A percentile compares a stretch with the other conserved stretches of the same genome.
Evolutionary conservation across 2,329 filamentous ascomycete genomes (phyloP).

Genomic region (Aspergillus sp.): DNA sequence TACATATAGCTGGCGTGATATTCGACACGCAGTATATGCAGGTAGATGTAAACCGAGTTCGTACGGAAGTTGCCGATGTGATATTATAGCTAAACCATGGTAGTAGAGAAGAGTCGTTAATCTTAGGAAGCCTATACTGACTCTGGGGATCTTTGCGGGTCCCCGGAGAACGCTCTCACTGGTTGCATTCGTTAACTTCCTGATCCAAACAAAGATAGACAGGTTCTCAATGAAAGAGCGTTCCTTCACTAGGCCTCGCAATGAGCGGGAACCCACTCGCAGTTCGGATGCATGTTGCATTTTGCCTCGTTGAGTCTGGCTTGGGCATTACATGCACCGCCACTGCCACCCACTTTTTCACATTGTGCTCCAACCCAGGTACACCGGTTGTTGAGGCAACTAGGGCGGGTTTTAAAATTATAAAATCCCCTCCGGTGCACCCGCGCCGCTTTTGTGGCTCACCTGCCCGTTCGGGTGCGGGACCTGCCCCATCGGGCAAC

Average conservation of each 20-base stretch:
- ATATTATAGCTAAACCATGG: constrained; percentile 11
- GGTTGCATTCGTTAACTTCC: too few relatives aligned
- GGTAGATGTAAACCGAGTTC: constrained; percentile 7
- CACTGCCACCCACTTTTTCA: too few relatives aligned
- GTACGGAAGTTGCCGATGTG: constrained; percentile 8
- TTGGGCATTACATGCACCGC: too few relatives aligned
- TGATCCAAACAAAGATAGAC: constrained; percentile 2
- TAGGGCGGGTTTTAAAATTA: not conserved
- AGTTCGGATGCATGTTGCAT: too few relatives aligned
- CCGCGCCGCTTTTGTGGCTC: not conserved
- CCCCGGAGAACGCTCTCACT: constrained; percentile 1
- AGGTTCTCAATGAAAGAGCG: too few relatives aligned
- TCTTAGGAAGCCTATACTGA: constrained; percentile 10
- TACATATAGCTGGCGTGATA: constrained; percentile 7
- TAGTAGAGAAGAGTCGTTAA: constrained; percentile 7
- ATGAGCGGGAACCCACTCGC: too few relatives aligned
- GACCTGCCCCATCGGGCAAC: not conserved
- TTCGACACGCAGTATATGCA: constrained; percentile 4
- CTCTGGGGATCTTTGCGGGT: constrained; percentile 5
- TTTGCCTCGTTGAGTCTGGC: too few relatives aligned
- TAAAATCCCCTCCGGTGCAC: not conserved
- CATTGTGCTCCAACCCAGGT: too few relatives aligned
- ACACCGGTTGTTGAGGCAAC: too few relatives aligned
- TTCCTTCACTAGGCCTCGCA: too few relatives aligned
- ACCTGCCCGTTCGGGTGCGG: not conserved